These are phyloP conservation scores for Fraxinus latifolia DNA, from an alignment of 305 asterid species.

Conservation along the genomic window DNA sequence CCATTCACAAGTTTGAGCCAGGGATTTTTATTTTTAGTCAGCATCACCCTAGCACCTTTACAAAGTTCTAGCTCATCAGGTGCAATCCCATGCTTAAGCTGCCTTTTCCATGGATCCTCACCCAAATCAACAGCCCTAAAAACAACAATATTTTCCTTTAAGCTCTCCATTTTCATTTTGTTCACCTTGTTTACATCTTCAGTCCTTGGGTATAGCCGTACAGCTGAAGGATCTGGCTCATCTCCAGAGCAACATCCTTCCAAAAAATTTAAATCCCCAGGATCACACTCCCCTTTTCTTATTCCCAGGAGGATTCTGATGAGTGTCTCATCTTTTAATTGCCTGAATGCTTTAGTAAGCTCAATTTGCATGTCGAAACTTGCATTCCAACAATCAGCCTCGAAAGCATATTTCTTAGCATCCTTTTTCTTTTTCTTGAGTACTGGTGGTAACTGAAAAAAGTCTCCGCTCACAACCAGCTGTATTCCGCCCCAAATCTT, in stretches of 20 bases:
- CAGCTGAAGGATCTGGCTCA: conserved; percentile 64
- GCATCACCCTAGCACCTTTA: conserved; percentile 67
- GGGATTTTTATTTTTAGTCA: conserved; percentile 49
- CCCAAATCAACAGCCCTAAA: conserved; percentile 62
- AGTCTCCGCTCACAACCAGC: conserved; percentile 73
- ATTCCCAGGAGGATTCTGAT: conserved; percentile 59
- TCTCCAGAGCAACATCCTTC: conserved; percentile 43
- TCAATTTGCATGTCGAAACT: conserved; percentile 60
- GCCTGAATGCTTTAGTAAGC: conserved; percentile 61
- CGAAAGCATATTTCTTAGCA: conserved; percentile 53
- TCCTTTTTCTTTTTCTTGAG: conserved; percentile 13
- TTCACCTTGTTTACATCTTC: conserved; percentile 65
- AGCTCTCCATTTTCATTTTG: conserved; percentile 34
- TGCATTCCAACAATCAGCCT: conserved; percentile 66
- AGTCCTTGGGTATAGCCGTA: conserved; percentile 56
- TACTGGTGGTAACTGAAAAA: conserved; percentile 74
- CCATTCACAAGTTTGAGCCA: conserved; percentile 64
- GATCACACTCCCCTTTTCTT: conserved; percentile 53
- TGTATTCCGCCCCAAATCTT: conserved; percentile 75
- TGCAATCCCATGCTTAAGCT: conserved; percentile 65
- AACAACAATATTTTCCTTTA: conserved; percentile 35
- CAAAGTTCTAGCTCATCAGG: conserved; percentile 62
- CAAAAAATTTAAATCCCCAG: conserved; percentile 45
- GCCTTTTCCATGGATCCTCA: conserved; percentile 38
- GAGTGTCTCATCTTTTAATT: conserved; percentile 46